These are phyloP conservation scores for Paramecium primaurelia DNA, from an alignment of 73 alveolate species.

Conservation along the genomic window DNA sequence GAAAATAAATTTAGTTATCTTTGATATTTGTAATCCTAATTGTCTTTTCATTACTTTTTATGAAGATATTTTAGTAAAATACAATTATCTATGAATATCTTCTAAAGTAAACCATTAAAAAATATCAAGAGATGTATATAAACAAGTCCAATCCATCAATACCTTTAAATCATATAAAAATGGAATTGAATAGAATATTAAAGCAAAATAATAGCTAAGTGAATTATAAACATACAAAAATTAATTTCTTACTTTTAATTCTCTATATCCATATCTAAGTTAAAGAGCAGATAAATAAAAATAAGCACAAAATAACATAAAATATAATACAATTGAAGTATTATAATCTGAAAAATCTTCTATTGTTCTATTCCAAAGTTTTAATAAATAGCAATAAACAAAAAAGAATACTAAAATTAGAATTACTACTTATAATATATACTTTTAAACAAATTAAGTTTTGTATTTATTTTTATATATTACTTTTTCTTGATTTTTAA, in stretches of 20 bases:
- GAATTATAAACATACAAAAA: background rate
- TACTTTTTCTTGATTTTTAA: background rate
- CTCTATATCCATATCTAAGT: conserved; percentile 50
- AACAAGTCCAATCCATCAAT: conserved; percentile 88
- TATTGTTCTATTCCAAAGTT: background rate
- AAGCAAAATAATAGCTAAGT: background rate
- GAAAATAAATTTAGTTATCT: conserved; percentile 63
- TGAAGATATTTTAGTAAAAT: conserved; percentile 69
- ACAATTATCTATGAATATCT: conserved; percentile 82
- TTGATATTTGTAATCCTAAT: conserved; percentile 70
- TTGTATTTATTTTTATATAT: background rate
- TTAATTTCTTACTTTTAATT: conserved; percentile 48
- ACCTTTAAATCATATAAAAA: conserved; percentile 85
- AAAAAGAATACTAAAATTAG: conserved; percentile 14
- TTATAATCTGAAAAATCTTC: background rate
- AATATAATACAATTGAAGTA: background rate
- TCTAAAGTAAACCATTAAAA: conserved; percentile 89
- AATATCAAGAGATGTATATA: conserved; percentile 81
- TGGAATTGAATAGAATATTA: conserved; percentile 67
- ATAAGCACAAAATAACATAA: conserved; percentile 17
- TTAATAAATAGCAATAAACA: conserved; percentile 7
- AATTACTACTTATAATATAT: background rate
- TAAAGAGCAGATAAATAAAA: conserved; percentile 47
- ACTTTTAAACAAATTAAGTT: conserved; percentile 19
- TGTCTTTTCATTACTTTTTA: conserved; percentile 63